Conservation (phyloP, 2,329 filamentous ascomycete genomes). For the Gnomoniopsis smithogilvyi region DNA sequence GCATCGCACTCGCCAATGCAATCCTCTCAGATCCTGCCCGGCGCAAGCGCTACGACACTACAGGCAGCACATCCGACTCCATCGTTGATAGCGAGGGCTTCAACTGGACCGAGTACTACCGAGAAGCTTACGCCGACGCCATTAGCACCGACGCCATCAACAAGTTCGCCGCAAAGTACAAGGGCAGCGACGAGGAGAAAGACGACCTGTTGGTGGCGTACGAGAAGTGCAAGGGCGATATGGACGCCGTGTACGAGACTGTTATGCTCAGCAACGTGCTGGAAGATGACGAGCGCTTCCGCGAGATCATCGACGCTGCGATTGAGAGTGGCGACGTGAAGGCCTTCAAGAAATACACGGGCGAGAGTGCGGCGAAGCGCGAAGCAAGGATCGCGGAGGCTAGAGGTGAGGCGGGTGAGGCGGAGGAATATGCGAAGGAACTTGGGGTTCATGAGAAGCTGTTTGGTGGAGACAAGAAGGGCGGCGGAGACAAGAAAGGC, state of each 20-base stretch:
- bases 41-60: constrained; percentile 83
- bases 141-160: constrained; percentile 73
- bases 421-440: constrained; percentile 71
- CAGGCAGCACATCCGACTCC: constrained; percentile 82
- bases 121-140: constrained; percentile 74
- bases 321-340: constrained; percentile 68
- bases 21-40: constrained; percentile 81
- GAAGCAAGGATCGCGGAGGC: constrained; percentile 59
- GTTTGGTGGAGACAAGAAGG: constrained; percentile 47
- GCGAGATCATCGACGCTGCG: constrained; percentile 74
- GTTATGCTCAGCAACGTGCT: constrained; percentile 86
- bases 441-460: constrained; percentile 70
- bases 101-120: constrained; percentile 88
- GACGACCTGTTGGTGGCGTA: constrained; percentile 76
- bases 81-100: constrained; percentile 77
- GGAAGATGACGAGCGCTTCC: constrained; percentile 83
- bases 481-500: constrained; percentile 36
- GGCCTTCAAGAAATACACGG: constrained; percentile 64
- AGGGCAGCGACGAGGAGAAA: constrained; percentile 80
- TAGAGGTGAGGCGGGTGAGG: constrained; percentile 66
- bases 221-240: constrained; percentile 66
- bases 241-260: constrained; percentile 73
- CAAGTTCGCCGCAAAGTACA: constrained; percentile 74
- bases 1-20: constrained; percentile 90
- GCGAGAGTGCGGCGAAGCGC: constrained; percentile 67